Percentiles rank a stretch among this genome's conserved stretches.
phyloP scores from a whole-genome alignment of 257 asterid species.

The Nicotiana obtusifolia region DNA sequence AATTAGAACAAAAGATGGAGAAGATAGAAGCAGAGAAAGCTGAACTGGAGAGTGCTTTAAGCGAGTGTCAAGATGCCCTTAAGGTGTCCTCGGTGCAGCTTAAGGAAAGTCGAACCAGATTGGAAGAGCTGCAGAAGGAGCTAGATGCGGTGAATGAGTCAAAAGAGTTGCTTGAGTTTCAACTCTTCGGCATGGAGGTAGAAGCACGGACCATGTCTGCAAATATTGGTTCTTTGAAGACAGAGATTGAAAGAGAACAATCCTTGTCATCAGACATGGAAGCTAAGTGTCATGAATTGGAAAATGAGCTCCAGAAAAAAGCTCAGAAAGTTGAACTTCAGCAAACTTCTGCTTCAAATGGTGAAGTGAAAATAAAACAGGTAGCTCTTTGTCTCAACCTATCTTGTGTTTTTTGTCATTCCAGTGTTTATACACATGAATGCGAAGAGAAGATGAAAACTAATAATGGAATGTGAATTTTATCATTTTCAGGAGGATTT shows the following conservation, averaged over 20 bases:
- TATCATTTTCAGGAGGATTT: conserved; percentile 52
- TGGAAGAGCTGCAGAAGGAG: conserved; percentile 47
- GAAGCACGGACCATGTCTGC: conserved; percentile 50
- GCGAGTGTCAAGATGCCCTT: conserved; percentile 31
- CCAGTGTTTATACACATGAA: neutral
- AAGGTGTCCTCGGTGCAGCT: conserved; percentile 31
- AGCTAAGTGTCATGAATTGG: conserved; percentile 42
- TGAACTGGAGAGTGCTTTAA: conserved; percentile 39
- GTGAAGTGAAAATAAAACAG: conserved; percentile 55
- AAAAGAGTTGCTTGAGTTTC: conserved; percentile 48
- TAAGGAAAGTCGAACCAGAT: conserved; percentile 27
- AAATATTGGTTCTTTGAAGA: conserved; percentile 34
- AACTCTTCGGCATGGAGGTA: conserved; percentile 47
- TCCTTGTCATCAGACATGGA: conserved; percentile 34
- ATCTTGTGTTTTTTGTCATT: neutral
- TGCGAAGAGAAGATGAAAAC: neutral
- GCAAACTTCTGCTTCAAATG: conserved; percentile 29
- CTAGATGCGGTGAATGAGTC: conserved; percentile 34
- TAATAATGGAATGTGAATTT: neutral
- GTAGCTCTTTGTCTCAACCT: conserved; percentile 18
- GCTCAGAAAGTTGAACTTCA: conserved; percentile 37
- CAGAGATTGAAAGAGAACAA: conserved; percentile 35
- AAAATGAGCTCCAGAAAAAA: conserved; percentile 37
- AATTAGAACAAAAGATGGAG: conserved; percentile 52
- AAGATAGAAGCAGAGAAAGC: conserved; percentile 40